These are phyloP conservation scores for Seminavis robusta DNA, from an alignment of 108 stramenopile species.

Conservation along the genomic window DNA sequence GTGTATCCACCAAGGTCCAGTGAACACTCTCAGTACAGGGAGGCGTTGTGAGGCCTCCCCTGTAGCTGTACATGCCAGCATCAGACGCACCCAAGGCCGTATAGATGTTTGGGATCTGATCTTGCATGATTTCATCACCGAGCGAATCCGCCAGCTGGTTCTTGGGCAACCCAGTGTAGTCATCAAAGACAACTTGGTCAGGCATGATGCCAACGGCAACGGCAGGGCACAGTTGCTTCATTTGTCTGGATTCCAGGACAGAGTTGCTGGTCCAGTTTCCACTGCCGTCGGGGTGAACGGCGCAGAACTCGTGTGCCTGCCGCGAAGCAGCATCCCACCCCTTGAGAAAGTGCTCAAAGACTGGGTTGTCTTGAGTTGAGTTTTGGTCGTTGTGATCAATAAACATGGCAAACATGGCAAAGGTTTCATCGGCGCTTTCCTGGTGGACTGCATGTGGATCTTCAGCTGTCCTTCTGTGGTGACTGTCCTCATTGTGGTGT, in stretches of 20 bases:
- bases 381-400: not conserved
- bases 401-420: conserved; percentile 16
- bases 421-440: conserved; percentile 5
- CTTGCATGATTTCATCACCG: no score
- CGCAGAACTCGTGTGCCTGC: not conserved
- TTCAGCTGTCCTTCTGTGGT: no score
- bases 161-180: no score
- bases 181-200: no score
- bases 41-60: conserved; percentile 19
- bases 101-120: no score
- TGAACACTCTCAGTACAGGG: conserved; percentile 20
- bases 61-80: conserved; percentile 9
- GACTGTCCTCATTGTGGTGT: no score
- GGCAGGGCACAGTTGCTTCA: no score
- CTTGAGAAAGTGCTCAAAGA: conserved; percentile 9
- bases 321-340: conserved; percentile 12
- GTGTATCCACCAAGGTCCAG: conserved; percentile 20
- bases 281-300: not conserved
- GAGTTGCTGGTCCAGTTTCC: no score
- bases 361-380: conserved; percentile 6
- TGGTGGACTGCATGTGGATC: conserved; percentile 17
- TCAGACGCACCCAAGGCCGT: not conserved
- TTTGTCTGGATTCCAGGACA: no score
- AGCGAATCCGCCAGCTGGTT: no score
- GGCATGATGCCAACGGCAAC: no score